phyloP scores from a whole-genome alignment of 805 yeast species.

The Zygotorulaspora danielsina region DNA sequence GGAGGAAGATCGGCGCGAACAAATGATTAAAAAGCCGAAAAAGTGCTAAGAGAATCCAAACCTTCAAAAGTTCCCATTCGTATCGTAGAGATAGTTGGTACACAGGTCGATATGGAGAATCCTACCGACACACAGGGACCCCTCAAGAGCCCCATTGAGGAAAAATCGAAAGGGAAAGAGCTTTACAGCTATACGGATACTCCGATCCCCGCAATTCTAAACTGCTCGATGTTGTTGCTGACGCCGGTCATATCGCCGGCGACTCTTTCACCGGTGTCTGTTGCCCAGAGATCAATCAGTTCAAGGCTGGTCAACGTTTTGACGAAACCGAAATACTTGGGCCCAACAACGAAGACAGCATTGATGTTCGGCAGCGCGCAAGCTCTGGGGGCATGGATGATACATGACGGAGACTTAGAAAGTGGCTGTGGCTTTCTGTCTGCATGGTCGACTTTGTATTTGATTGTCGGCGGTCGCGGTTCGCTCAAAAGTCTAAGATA shows the following conservation, averaged over 20 bases:
- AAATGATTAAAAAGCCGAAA: background rate
- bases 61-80: too few relatives aligned
- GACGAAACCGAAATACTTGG: conserved; percentile 28
- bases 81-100: too few relatives aligned
- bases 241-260: conserved; percentile 39
- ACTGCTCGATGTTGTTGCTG: conserved; percentile 37
- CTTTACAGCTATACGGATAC: conserved; percentile 38
- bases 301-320: conserved; percentile 6
- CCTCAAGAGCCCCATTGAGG: background rate
- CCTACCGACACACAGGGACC: conserved; percentile 10
- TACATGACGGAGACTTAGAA: conserved; percentile 67
- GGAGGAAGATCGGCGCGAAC: too few relatives aligned
- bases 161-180: conserved; percentile 9
- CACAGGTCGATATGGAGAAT: conserved; percentile 9
- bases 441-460: conserved; percentile 78
- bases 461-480: conserved; percentile 64
- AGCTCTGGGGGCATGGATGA: conserved; percentile 68
- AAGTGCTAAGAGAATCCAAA: background rate
- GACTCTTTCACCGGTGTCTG: conserved; percentile 13
- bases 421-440: conserved; percentile 77
- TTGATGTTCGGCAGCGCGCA: conserved; percentile 57
- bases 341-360: conserved; percentile 39
- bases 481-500: conserved; percentile 49
- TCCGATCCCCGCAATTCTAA: conserved; percentile 46
- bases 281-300: conserved; percentile 10